Evolutionary conservation across 2,329 filamentous ascomycete genomes (phyloP), one percentile per base, ranked within the genome.

Genomic region (Sporothrix euskadiensis): DNA sequence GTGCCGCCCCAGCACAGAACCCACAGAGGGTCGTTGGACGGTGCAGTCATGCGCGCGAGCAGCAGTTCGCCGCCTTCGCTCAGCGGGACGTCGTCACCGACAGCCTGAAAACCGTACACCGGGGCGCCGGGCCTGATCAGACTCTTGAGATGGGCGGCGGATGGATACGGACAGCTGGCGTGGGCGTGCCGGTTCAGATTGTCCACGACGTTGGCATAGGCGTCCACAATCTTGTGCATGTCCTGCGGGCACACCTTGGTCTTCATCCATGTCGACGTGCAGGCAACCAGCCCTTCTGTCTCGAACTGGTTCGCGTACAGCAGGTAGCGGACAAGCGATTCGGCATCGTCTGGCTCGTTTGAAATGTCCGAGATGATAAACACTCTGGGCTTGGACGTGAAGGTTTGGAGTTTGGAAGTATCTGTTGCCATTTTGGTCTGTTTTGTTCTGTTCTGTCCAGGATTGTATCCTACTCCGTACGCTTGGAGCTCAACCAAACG

Each of bases 181-280:
- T 84, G 84, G 1, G 81, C 81, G 75, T 87, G 84, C 1, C 75
- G 76, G 72, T 86, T 85, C 9, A 89, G 79, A 73, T 85, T 88
- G 14, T 83, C 82, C 26, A 82, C 81, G 0, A 83, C 83, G 32
- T 81, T 76, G 2, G 77, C 81, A 74, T 86, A 86, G 4, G 81
- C 84, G 63, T 85, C 78, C 65, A 85, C 72, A 52, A 85, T 84
- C 47, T 80, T 80, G 72, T 80, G 78, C 76, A 86, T 84, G 49
- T 84, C 81, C 73, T 85, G 78, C 8, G 83, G 81, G 72, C 81
- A 80, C 44, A 82, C 80, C 32, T 81, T 81, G 47, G 79, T 79
- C 71, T 79, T 82, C 78, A 85, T 81, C 83, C 83, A 85, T 75
- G 80, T 83, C 4, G 84, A 85, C 0, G 84, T 85, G 59, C 79